Evolutionary conservation across 345 rosid genomes (phyloP), one percentile per base, ranked within the genome.

Genomic region (Linum tenue): DNA sequence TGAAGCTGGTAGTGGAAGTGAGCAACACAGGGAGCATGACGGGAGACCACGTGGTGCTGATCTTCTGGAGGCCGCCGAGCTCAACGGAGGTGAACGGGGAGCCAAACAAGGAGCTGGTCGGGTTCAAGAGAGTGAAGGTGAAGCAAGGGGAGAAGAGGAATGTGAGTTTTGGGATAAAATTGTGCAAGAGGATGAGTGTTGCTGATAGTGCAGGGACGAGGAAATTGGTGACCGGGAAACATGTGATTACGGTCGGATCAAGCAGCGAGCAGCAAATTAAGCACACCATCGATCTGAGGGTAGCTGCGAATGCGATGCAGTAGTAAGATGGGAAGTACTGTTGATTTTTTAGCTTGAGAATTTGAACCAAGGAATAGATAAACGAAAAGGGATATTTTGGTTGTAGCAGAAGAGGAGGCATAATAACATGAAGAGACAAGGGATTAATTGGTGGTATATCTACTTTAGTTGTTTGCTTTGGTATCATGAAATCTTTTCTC

Each of bases 191-290:
- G 57, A 40, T 92, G 41, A 92, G 98, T 67, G 92, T 89, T 14
- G 95, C 89, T 61, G 98, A 92, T 73, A 63, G 72, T 10, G 78
- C 81, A 35, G 98, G 98, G 37, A 77, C 78, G 74, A 83, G 95
- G 79, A 87, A 95, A 75, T 83, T 92, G 69, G 95, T 95, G 37
- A 70, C 87, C 70, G 98, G 98, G 3, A 87, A 76, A 50, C 95
- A 92, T 64, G 67, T 68, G 59, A 81, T 92, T 68, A 88, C 82
- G 40, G 84, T 92, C 62, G 98, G 96, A 15, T 69, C 12, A 69
- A 63, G 61, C 96, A 86, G 5, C 38, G 12, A 37, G 60, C 31
- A 22, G 31, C 31, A 22, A 22, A 22, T 22, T 22, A 22, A 22
- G 31, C 31, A 22, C 31, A 22, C 31, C 31, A 22, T 1, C 31